These are phyloP conservation scores for Melaleuca alternifolia DNA, from an alignment of 345 rosid species.

Conservation along the genomic window DNA sequence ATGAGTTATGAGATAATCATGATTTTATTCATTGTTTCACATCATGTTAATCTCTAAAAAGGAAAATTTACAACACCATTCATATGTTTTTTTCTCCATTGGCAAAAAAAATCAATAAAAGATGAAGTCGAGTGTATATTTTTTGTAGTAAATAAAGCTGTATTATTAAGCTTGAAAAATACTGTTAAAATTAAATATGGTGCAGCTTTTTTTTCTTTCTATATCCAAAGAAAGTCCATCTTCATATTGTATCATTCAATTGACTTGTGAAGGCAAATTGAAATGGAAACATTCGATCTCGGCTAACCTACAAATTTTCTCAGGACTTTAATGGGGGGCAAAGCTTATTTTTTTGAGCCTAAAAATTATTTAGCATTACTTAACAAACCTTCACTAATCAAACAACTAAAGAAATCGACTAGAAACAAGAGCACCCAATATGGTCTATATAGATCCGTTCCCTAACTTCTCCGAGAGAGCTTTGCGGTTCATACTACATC, in stretches of 20 bases:
- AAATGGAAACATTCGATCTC: not conserved
- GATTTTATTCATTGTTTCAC: rapidly evolving
- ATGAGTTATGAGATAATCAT: not conserved
- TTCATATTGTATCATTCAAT: not conserved
- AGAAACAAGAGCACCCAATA: no score
- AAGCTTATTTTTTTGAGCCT: not conserved
- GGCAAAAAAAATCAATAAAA: not conserved
- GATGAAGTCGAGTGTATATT: not conserved
- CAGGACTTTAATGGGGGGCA: not conserved
- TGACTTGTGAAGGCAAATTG: not conserved
- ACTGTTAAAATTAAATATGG: not conserved
- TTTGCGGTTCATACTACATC: no score
- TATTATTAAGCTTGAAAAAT: not conserved
- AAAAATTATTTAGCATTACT: not conserved
- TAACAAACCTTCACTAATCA: no score
- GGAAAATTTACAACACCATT: not conserved
- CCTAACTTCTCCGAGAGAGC: no score
- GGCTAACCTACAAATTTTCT: not conserved
- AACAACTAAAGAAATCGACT: no score
- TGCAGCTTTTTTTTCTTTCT: not conserved
- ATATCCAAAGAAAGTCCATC: not conserved
- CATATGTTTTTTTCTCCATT: rapidly evolving
- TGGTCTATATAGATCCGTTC: no score
- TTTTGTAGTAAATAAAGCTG: not conserved
- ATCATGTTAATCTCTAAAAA: not conserved